Conservation (phyloP, 345 rosid genomes). For the Gossypium herbaceum region DNA sequence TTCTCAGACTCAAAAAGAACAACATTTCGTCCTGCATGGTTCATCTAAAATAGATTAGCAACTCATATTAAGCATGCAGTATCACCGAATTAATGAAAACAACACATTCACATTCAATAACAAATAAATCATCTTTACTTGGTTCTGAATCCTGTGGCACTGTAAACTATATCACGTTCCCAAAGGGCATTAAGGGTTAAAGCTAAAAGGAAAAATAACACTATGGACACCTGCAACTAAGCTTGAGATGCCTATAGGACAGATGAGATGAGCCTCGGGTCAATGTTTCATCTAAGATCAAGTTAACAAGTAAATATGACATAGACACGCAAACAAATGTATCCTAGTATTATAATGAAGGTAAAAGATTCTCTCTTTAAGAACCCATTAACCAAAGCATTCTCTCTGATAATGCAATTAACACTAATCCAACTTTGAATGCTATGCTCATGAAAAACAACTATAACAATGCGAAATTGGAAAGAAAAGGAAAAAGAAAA, state of each 20-base stretch:
- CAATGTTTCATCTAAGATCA: neutral
- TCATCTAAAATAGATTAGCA: constrained; percentile 20
- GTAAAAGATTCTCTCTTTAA: neutral
- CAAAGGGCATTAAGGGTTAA: neutral
- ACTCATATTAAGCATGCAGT: constrained; percentile 4
- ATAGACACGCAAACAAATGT: neutral
- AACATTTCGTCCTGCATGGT: constrained; percentile 70
- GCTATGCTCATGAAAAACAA: neutral
- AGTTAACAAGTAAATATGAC: neutral
- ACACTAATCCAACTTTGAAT: neutral
- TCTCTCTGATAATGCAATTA: neutral
- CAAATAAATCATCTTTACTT: neutral
- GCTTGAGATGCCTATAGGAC: neutral
- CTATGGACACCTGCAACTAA: neutral
- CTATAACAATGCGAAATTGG: neutral
- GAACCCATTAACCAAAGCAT: neutral
- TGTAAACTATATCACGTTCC: neutral
- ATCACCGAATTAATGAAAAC: neutral
- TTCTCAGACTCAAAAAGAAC: constrained; percentile 55
- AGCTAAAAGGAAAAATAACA: neutral
- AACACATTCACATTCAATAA: neutral
- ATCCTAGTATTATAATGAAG: neutral
- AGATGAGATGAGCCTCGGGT: neutral
- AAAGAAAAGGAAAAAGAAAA: constrained; percentile 7
- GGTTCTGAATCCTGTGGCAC: neutral